phyloP scores from a whole-genome alignment of 2,329 filamentous ascomycete species.

The Monosporascus sp. region DNA sequence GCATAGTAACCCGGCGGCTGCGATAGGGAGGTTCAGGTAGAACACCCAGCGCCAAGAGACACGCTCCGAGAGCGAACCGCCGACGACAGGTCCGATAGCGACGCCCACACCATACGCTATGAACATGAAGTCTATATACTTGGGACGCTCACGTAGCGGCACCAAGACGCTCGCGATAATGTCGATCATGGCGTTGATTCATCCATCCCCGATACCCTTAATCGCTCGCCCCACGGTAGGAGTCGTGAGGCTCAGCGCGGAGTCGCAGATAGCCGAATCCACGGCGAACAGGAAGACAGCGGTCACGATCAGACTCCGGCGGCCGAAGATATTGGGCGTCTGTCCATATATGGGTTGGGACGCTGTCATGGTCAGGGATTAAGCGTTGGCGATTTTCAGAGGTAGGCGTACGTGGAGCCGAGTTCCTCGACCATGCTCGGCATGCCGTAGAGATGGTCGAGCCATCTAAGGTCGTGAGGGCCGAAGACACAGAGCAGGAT shows the following conservation, averaged over 20 bases:
- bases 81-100: conserved; percentile 28
- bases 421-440: conserved; percentile 16
- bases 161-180: conserved; percentile 47
- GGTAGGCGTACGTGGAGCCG: conserved; percentile 10
- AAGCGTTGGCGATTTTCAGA: conserved; percentile 25
- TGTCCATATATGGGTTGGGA: conserved; percentile 44
- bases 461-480: neutral
- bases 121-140: conserved; percentile 34
- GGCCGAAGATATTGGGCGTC: conserved; percentile 43
- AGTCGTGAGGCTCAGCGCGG: conserved; percentile 32
- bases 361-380: conserved; percentile 30
- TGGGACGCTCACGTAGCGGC: conserved; percentile 39
- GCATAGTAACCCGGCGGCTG: conserved; percentile 17
- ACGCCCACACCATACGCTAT: conserved; percentile 29
- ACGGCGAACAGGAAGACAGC: conserved; percentile 41
- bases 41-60: conserved; percentile 38
- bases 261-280: conserved; percentile 42
- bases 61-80: conserved; percentile 22
- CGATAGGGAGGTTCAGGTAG: conserved; percentile 23
- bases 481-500: no score
- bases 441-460: conserved; percentile 11
- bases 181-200: conserved; percentile 35
- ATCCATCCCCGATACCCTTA: conserved; percentile 36
- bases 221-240: conserved; percentile 36
- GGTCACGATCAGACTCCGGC: conserved; percentile 33